Conservation (phyloP, 1,284 basidiomycete species). For the Erythrobasidium hasegawianum region DNA sequence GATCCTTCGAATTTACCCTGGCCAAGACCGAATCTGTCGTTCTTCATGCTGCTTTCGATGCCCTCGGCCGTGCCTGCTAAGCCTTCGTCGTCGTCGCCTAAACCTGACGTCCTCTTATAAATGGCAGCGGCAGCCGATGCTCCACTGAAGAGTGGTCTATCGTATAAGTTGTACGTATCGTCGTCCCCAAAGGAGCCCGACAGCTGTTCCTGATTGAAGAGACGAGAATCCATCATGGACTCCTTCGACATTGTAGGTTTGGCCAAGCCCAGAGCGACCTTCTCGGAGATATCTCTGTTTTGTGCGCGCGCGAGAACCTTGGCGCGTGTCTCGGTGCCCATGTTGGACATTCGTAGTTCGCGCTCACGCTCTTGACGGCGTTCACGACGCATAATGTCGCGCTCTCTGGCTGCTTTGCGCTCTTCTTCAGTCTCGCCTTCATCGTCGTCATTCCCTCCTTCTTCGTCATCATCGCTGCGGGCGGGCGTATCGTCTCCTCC, state of each 20-base stretch:
- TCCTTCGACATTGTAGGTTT: constrained; percentile 94
- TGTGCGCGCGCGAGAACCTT: constrained; percentile 90
- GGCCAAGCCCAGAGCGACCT: constrained; percentile 93
- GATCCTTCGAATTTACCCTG: constrained; percentile 84
- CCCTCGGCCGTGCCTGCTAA: constrained; percentile 86
- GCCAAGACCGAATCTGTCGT: constrained; percentile 93
- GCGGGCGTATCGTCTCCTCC: constrained; percentile 50
- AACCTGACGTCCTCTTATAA: constrained; percentile 81
- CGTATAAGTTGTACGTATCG: constrained; percentile 89
- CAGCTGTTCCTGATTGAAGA: constrained; percentile 94
- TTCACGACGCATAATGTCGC: constrained; percentile 86
- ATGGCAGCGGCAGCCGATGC: constrained; percentile 94
- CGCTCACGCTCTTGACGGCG: constrained; percentile 90
- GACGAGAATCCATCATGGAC: constrained; percentile 89
- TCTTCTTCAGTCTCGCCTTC: constrained; percentile 62
- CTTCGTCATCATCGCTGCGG: constrained; percentile 51
- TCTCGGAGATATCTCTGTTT: constrained; percentile 98
- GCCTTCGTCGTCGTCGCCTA: constrained; percentile 75
- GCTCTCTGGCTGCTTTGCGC: constrained; percentile 75
- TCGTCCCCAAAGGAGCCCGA: constrained; percentile 80
- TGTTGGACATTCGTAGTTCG: constrained; percentile 98
- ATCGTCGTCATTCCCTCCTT: too few species aligned
- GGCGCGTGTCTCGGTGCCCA: constrained; percentile 94
- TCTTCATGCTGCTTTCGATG: constrained; percentile 79
- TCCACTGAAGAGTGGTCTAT: constrained; percentile 91